These are phyloP conservation scores for Alternaria sp. DNA, from an alignment of 2,329 filamentous ascomycete species.

Conservation along the genomic window DNA sequence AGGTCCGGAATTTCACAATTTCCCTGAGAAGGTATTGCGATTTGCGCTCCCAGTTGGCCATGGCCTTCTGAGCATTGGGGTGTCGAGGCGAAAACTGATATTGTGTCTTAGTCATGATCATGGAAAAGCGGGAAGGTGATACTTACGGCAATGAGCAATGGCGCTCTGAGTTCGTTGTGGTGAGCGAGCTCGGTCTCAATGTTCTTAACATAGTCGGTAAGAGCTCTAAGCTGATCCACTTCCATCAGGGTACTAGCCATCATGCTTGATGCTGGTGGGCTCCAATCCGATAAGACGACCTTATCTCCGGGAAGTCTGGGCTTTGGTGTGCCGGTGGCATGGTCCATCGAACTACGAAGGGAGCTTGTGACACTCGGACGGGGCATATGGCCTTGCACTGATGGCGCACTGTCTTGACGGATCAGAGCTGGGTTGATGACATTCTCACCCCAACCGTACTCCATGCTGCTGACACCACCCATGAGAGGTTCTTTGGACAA, in stretches of 20 bases:
- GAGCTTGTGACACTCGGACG: constrained; percentile 68
- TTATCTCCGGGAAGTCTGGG: constrained; percentile 84
- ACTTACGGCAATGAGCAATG: constrained; percentile 82
- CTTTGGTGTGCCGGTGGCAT: constrained; percentile 64
- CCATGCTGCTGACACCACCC: constrained; percentile 94
- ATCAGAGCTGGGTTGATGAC: constrained; percentile 70
- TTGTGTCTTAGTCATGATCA: constrained; percentile 21
- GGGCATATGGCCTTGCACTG: constrained; percentile 47
- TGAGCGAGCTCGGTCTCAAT: constrained; percentile 85
- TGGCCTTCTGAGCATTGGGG: constrained; percentile 80
- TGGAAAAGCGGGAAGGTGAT: not conserved
- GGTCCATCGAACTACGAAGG: constrained; percentile 67
- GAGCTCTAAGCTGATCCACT: constrained; percentile 78
- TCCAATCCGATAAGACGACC: constrained; percentile 86
- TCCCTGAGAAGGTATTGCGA: constrained; percentile 89
- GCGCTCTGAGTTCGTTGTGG: constrained; percentile 87
- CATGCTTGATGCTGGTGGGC: constrained; percentile 88
- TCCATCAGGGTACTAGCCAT: constrained; percentile 82
- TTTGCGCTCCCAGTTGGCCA: constrained; percentile 98
- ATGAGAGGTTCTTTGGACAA: constrained; percentile 92
- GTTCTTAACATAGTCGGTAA: constrained; percentile 81
- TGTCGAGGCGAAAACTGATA: constrained; percentile 80
- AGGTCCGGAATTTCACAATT: constrained; percentile 96
- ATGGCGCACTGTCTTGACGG: constrained; percentile 49
- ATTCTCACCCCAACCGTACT: constrained; percentile 93